A percentile compares a stretch with the other conserved stretches of the same genome.
These are phyloP conservation scores for Tetragonia tetragonoides DNA, from an alignment of 148 eudicot genomes.

Conservation along the genomic window DNA sequence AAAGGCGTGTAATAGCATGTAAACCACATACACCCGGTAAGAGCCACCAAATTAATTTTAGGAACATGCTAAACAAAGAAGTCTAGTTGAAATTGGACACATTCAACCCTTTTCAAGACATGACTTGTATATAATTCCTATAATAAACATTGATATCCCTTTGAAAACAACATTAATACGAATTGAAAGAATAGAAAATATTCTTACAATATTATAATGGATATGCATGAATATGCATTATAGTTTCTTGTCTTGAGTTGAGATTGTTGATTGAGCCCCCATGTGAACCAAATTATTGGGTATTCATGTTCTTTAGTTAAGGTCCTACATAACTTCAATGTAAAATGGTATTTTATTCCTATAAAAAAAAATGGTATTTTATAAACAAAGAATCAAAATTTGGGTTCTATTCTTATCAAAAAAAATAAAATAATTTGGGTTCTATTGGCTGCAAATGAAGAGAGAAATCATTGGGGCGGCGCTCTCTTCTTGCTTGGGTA, in stretches of 20 bases:
- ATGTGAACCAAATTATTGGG: slow-evolving; percentile 37
- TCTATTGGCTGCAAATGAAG: neutral
- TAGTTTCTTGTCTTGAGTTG: slow-evolving; percentile 7
- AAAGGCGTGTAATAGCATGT: too few relatives aligned
- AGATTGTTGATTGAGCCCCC: slow-evolving; percentile 25
- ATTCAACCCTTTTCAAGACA: too few relatives aligned
- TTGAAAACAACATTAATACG: neutral
- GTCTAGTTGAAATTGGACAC: neutral
- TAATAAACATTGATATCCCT: neutral
- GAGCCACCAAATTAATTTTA: too few relatives aligned
- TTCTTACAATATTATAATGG: neutral
- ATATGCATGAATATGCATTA: slow-evolving; percentile 5
- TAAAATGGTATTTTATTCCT: too few relatives aligned
- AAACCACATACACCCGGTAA: too few relatives aligned
- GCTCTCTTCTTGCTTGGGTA: neutral
- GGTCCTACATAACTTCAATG: slow-evolving; percentile 39
- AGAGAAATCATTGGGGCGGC: slow-evolving; percentile 29
- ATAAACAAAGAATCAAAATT: slow-evolving; percentile 23
- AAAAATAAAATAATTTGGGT: too few relatives aligned
- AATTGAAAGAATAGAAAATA: neutral
- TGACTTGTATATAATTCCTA: neutral
- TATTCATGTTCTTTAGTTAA: slow-evolving; percentile 28
- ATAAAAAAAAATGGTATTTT: too few relatives aligned
- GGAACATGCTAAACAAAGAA: neutral
- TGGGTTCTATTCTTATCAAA: slow-evolving; percentile 16